These are phyloP conservation scores for Vitis hybrid DNA, from an alignment of 177 flowering plant species.

Conservation along the genomic window DNA sequence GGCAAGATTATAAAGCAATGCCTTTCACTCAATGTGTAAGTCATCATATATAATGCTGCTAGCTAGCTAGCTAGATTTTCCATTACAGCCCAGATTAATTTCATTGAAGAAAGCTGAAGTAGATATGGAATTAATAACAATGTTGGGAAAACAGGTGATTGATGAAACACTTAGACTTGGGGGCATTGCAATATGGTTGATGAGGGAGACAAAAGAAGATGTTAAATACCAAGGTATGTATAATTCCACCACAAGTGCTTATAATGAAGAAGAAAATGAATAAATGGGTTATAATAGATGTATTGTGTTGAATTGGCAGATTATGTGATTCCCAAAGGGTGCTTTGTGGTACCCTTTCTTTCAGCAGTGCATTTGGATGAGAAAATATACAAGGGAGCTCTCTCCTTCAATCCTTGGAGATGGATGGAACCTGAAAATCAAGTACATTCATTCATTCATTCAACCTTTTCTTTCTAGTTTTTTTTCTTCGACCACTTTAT, in stretches of 20 bases:
- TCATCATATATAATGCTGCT: neutral
- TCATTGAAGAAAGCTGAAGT: no score
- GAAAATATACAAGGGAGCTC: conserved; percentile 47
- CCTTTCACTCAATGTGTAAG: conserved; percentile 87
- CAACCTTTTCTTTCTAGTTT: neutral
- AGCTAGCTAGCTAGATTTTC: neutral
- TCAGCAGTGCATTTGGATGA: conserved; percentile 87
- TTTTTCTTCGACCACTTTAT: no score
- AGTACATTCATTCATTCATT: conserved; percentile 23
- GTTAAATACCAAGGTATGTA: conserved; percentile 60
- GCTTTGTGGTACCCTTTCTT: conserved; percentile 86
- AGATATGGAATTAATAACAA: neutral
- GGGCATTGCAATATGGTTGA: conserved; percentile 88
- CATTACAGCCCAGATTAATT: neutral
- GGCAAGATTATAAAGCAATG: conserved; percentile 89
- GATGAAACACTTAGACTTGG: conserved; percentile 89
- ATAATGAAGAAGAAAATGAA: neutral
- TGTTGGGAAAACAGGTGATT: conserved; percentile 51
- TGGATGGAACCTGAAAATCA: conserved; percentile 80
- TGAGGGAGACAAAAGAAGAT: conserved; percentile 82
- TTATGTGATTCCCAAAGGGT: conserved; percentile 76
- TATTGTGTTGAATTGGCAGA: conserved; percentile 32
- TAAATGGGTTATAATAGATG: neutral
- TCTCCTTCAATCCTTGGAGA: conserved; percentile 83
- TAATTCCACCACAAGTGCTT: no score